These are phyloP conservation scores for Saccharomyces hybrid DNA, from an alignment of 1,139 yeast genomes.

Conservation along the genomic window DNA sequence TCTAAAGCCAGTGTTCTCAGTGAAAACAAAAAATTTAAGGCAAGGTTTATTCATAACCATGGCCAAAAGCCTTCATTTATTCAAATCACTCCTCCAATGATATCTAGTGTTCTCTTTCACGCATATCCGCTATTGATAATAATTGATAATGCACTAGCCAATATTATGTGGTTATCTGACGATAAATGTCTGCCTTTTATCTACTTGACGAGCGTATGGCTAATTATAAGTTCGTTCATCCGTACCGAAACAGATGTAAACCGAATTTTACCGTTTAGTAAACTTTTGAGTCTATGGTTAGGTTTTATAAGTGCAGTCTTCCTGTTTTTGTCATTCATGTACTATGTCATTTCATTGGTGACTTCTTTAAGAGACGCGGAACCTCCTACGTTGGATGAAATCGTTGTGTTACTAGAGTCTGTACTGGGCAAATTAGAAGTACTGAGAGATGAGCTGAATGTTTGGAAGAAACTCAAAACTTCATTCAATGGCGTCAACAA, in stretches of 20 bases:
- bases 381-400: slow-evolving; percentile 30
- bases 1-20: neutral
- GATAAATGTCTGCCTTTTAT: slow-evolving; percentile 16
- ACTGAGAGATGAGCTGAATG: slow-evolving; percentile 13
- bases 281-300: slow-evolving; percentile 13
- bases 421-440: slow-evolving; percentile 22
- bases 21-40: slow-evolving; percentile 6
- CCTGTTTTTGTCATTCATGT: slow-evolving; percentile 14
- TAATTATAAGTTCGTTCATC: slow-evolving; percentile 4
- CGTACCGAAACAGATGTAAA: neutral
- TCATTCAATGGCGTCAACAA: neutral
- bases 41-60: slow-evolving; percentile 19
- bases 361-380: slow-evolving; percentile 19
- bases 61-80: slow-evolving; percentile 22
- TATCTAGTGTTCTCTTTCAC: slow-evolving; percentile 4
- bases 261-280: neutral
- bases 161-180: slow-evolving; percentile 17
- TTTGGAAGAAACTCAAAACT: slow-evolving; percentile 4
- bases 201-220: slow-evolving; percentile 7
- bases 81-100: slow-evolving; percentile 7
- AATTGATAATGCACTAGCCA: slow-evolving; percentile 12
- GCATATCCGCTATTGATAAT: slow-evolving; percentile 15
- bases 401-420: slow-evolving; percentile 23
- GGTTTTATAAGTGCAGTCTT: slow-evolving; percentile 16
- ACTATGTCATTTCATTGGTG: slow-evolving; percentile 18